Evolutionary conservation across 2,329 filamentous ascomycete genomes (phyloP).

Genomic region (Alternaria conjuncta): DNA sequence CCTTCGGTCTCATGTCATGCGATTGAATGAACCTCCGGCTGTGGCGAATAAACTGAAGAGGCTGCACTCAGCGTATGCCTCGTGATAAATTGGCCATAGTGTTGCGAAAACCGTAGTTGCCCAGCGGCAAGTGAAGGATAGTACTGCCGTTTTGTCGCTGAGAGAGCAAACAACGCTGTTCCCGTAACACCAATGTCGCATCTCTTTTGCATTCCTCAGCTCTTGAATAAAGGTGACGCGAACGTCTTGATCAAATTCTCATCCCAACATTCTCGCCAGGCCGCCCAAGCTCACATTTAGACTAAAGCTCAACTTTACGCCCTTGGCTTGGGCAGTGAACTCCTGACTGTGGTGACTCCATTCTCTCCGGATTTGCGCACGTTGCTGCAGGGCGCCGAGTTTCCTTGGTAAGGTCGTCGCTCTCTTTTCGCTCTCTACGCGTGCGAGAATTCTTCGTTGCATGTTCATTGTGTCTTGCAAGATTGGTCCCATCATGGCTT

Average conservation of each 20-base stretch:
- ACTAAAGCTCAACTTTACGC: conserved; percentile 39
- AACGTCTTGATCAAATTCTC: not conserved
- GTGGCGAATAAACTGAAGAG: not conserved
- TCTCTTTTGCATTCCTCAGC: not conserved
- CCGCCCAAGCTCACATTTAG: conserved; percentile 36
- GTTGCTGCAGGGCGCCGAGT: conserved; percentile 26
- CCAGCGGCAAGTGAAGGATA: not conserved
- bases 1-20: not conserved
- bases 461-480: conserved; percentile 22
- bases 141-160: not conserved
- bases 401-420: conserved; percentile 7
- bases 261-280: conserved; percentile 30
- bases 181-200: not conserved
- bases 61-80: not conserved
- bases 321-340: conserved; percentile 32
- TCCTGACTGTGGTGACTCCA: conserved; percentile 36
- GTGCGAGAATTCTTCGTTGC: conserved; percentile 4
- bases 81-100: not conserved
- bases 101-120: not conserved
- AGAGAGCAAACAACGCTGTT: not conserved
- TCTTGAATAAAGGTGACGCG: not conserved
- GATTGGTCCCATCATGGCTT: conserved; percentile 27
- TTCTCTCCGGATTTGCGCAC: conserved; percentile 32
- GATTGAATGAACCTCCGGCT: not conserved
- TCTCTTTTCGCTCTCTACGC: conserved; percentile 8